phyloP scores from a whole-genome alignment of 805 yeast species.

The Phaffomyces thermotolerans region DNA sequence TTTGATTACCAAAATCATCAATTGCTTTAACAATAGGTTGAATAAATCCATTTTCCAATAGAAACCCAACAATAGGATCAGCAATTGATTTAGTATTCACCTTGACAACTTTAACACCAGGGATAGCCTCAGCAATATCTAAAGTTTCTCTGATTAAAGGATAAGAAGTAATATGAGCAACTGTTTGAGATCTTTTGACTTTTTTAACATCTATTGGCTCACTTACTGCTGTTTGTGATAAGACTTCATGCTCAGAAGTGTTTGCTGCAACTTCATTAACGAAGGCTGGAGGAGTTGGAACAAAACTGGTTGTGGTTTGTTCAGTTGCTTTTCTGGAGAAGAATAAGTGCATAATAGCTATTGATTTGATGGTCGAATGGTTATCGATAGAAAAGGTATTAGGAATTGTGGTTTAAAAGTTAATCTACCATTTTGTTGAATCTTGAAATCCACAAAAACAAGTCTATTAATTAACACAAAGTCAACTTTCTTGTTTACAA shows the following conservation, averaged over 20 bases:
- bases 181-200: slow-evolving; percentile 4
- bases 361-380: too few species aligned
- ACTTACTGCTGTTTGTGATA: background rate
- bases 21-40: slow-evolving; percentile 39
- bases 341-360: slow-evolving; percentile 7
- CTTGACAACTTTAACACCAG: slow-evolving; percentile 30
- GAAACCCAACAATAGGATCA: slow-evolving; percentile 23
- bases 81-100: slow-evolving; percentile 26
- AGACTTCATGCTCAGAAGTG: background rate
- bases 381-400: background rate
- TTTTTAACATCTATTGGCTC: background rate
- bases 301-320: background rate
- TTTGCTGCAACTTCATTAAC: background rate
- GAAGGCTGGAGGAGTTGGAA: background rate
- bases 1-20: slow-evolving; percentile 48
- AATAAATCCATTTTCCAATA: slow-evolving; percentile 27
- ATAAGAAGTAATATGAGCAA: slow-evolving; percentile 37
- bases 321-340: slow-evolving; percentile 4
- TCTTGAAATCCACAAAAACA: background rate
- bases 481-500: background rate
- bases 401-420: too few species aligned
- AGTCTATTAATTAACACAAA: background rate
- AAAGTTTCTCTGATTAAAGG: slow-evolving; percentile 41
- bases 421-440: background rate
- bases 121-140: slow-evolving; percentile 27